Evolutionary conservation across 2,329 filamentous ascomycete genomes (phyloP), one percentile per base, ranked within the genome.

Genomic region (Ophiostoma populinum): DNA sequence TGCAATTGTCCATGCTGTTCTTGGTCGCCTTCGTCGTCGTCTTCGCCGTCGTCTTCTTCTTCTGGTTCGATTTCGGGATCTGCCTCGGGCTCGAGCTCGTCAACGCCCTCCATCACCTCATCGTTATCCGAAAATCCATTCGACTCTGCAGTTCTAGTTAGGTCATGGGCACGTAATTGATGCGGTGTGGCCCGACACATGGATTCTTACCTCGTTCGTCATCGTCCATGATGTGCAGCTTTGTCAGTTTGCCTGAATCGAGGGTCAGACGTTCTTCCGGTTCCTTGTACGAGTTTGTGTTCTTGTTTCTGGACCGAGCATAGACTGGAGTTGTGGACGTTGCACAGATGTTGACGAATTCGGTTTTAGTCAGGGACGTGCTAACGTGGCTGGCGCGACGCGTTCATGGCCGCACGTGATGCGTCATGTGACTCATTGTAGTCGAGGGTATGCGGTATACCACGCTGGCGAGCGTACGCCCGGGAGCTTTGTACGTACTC

Each of bases 21-120:
- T 3, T 45, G 37, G 0, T 50, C 43, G 4, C 49, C 47, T 11
- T 63, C 65, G 28, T 61, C 63, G 2, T 62, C 57, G 3, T 38
- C 57, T 1, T 38, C 39, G 10, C 24, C 55, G 22, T 62, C 63
- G 6, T 57, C 55, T 13, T 58, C 60, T 3, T 58, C n/a, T 8
- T 40, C 38, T 10, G 29, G 30, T 1, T 57, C 53, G 0, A 52
- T 51, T 2, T 57, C 53, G 0, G 52, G 51, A 6, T 59, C 54
- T 9, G 24, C 30, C 6, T 53, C 55, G 2, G 46, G 39, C 3
- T 55, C 49, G 4, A 49, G 39, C 5, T 56, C 55, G 10, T 56
- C 51, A 8, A 51, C 53, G 9, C 57, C 56, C 29, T 72, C 66
- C 64, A 72, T 71, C 24, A 66, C 56, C 47, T 73, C 67, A 45